Evolutionary conservation across 2,329 filamentous ascomycete species (phyloP), one percentile per base, ranked within the genome.

Genomic region (Tolypocladium nubicola): DNA sequence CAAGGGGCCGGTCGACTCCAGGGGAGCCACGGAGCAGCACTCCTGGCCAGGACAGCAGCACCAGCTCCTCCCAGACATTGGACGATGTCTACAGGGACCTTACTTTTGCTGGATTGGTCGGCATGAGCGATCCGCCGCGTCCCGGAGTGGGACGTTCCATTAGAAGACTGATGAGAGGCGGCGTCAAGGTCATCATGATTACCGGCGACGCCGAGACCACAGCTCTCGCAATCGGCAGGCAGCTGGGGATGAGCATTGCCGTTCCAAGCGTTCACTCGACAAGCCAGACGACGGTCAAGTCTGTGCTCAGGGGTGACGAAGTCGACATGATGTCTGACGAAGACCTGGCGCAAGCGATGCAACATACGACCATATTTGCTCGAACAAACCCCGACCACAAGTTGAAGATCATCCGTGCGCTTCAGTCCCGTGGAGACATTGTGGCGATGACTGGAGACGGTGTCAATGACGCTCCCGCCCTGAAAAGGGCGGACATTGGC

Each of bases 391-490:
- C 94, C 0, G 94, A 99, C 61, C 94, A 99, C 76, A 99, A 99
- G 75, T 84, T 99, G 77, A 97, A 96, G 73, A 99, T 99, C 66
- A 88, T 99, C 60, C 81, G 84, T 57, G 94, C 94, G 0, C 82
- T 99, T 33, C 94, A 99, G 73, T 85, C 89, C 57, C 88, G 93
- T 41, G 93, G 93, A 37, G 92, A 97, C 71, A 95, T 99, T 56
- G 94, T 99, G 52, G 95, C 94, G 58, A 99, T 99, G 94, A 99
- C 94, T 14, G 94, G 94, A 8, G 94, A 99, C 66, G 94, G 94
- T 53, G 95, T 99, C 59, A 99, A 99, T 65, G 94, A 99, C 74
- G 94, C 94, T 2, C 94, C 94, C 4, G 94, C 94, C 6, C 76
- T 99, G 64, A 99, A 99, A 75, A 95, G 90, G 74, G 94, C 94